These are phyloP conservation scores for sunflower (Helianthus annuus) DNA, from an alignment of 129 eudicot genomes.

Conservation along the genomic window DNA sequence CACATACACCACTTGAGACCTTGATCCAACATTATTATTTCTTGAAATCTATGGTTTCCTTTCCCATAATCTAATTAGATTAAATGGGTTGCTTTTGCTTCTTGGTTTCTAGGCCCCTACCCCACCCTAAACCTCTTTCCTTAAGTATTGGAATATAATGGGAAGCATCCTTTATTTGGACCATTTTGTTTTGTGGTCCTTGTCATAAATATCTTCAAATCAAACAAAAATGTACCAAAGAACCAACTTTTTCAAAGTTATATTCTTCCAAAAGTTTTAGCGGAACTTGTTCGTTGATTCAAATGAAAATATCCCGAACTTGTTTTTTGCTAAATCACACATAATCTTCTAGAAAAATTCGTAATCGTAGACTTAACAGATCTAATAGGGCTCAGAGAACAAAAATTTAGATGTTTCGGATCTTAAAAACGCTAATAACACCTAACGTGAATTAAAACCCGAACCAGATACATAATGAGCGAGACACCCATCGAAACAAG, in stretches of 20 bases:
- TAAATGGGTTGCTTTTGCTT: slow-evolving; percentile 11
- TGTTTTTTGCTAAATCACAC: too few species aligned
- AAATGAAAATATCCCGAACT: neutral
- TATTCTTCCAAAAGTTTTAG: neutral
- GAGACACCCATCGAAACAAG: too few species aligned
- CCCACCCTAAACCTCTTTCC: neutral
- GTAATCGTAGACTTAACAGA: too few species aligned
- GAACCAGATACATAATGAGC: too few species aligned
- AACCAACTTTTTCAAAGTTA: neutral
- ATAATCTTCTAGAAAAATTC: neutral
- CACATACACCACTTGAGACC: neutral
- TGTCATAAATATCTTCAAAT: neutral
- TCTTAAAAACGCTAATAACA: too few species aligned
- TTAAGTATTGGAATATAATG: neutral
- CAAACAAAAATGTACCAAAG: neutral
- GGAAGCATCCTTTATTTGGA: neutral
- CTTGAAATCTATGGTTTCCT: slow-evolving; percentile 14
- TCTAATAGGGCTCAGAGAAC: too few species aligned
- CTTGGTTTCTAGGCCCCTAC: slow-evolving; percentile 1
- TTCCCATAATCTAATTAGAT: too few species aligned
- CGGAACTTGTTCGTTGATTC: neutral
- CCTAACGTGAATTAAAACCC: too few species aligned
- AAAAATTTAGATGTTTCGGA: too few species aligned
- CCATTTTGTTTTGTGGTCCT: neutral
- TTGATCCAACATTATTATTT: slow-evolving; percentile 1